Base-by-base conservation (phyloP, 23 red algal genomes). In the Chondrus crispus region DNA sequence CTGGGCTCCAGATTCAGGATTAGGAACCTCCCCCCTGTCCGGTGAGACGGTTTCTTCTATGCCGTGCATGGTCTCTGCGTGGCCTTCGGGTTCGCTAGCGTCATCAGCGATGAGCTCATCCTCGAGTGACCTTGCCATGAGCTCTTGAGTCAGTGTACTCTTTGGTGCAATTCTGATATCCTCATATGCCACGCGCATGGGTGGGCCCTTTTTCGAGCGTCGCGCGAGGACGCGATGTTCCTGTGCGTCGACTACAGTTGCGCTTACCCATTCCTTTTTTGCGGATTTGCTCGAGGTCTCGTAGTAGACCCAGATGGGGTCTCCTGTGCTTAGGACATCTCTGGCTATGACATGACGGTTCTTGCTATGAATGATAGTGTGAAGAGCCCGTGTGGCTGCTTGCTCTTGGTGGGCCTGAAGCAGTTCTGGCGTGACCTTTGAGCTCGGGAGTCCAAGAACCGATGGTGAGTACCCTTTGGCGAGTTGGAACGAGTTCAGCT, bases 31-130 rank as follows among this genome's bases (percentile, higher is more conserved):
- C 51, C 36, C 24, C 80, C 58, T 84, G 32, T 62, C 41, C 57
- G 58, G 80, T 51, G 50, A 24, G 13, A n/a, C 47, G 22, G 22
- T 26, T 54, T n/a, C 42, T 18, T n/a, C n/a, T 55, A 5, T n/a
- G 33, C 52, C 66, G 32, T 13, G 28, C 32, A 20, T 11, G 4
- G 16, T 46, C 20, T 19, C 32, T 22, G 46, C 48, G n/a, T 66
- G 35, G 5, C 35, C 8, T 72, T 20, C 60, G 60, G 35, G 1
- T 66, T 66, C 10, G 60, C 70, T 12, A 76, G 33, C 5, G 24
- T 84, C 57, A 32, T 84, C 80, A 38, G 49, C 50, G n/a, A 30
- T 32, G 26, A 87, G 83, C 62, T 87, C 83, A 48, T 87, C 83
- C 26, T 87, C 83, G 26, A 87, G 83, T 20, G 60, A 87, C 42